Base-by-base conservation (phyloP, 2,329 filamentous ascomycete species). In the Arthrinium puccinioides region DNA sequence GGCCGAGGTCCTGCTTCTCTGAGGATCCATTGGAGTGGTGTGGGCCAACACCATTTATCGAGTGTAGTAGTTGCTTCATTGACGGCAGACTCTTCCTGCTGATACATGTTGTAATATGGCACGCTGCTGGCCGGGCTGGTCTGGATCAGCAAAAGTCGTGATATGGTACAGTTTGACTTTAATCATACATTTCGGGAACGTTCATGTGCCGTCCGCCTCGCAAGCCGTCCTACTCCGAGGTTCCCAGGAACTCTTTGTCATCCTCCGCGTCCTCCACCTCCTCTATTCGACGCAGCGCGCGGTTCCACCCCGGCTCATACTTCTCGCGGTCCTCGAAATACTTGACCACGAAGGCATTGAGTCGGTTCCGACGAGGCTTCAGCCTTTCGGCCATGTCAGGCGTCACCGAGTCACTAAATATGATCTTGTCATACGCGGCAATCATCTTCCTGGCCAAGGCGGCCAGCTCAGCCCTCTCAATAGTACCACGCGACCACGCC, bases 401-500 rank as follows among this genome's bases (percentile, higher is more conserved):
- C 11, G 45, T 28, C 9, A 49, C 32, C 31, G 45, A 25, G 21
- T 47, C 37, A 20, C 44, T 38, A 21, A 31, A 40, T 26, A 47
- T 39, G 11, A 59, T 34, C 25, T 48, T 47, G 40, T 56, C 54
- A 34, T 45, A 48, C 13, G 51, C 47, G 21, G 50, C 48, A 33
- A 51, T 46, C 46, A 59, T 53, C 41, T 52, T 56, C 21, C 55
- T 50, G 25, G 49, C 50, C 15, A 59, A 43, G 4, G 51, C 46
- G 7, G 52, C 42, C 15, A 56, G 40, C 21, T 55, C 48, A 6
- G 39, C 21, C n/a, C 25, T 26, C 32, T 3, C 20, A 4, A 9
- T 20, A 2, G 27, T 25, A 6, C 47, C 35, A 9, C 37, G 36
- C 9, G 34, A 14, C 31, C 38, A 50, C 45, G 33, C 34, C 37